These are phyloP conservation scores for Alternaria consortialis DNA, from an alignment of 2,329 filamentous ascomycete genomes.

Conservation along the genomic window DNA sequence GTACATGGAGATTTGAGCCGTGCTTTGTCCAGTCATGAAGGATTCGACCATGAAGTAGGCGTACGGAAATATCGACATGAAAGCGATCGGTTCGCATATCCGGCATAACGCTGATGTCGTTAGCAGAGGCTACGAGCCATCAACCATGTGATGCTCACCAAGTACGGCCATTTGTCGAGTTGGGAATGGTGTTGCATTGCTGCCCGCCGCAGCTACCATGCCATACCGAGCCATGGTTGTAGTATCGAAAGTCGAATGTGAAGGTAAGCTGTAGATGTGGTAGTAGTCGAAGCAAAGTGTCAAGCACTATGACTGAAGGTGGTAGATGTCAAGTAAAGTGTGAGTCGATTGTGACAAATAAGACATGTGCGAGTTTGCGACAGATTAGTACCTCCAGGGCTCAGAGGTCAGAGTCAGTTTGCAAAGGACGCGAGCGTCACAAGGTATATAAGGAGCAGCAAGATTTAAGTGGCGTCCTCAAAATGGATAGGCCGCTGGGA, in stretches of 20 bases:
- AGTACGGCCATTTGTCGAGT: slow-evolving; percentile 65
- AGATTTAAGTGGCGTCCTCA: slow-evolving; percentile 53
- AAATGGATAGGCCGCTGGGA: slow-evolving; percentile 47
- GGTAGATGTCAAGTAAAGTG: slow-evolving; percentile 14
- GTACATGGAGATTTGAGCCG: slow-evolving; percentile 86
- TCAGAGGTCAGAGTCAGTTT: slow-evolving; percentile 38
- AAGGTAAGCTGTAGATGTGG: slow-evolving; percentile 4
- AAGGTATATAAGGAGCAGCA: slow-evolving; percentile 50
- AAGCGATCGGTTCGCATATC: slow-evolving; percentile 97
- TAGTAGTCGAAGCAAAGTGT: slow-evolving; percentile 10
- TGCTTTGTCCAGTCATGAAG: slow-evolving; percentile 82
- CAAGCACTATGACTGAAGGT: slow-evolving; percentile 18
- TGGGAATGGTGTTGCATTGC: slow-evolving; percentile 61
- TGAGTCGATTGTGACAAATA: slow-evolving; percentile 27
- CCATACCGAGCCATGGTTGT: slow-evolving; percentile 44
- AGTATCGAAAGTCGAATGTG: slow-evolving; percentile 11
- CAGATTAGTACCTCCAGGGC: slow-evolving; percentile 35
- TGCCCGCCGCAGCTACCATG: slow-evolving; percentile 37
- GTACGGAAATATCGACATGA: slow-evolving; percentile 99
- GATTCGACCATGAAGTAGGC: slow-evolving; percentile 97
- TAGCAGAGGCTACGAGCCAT: slow-evolving; percentile 1
- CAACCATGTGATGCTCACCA: slow-evolving; percentile 51
- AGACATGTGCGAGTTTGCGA: slow-evolving; percentile 45
- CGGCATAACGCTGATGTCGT: slow-evolving; percentile 77
- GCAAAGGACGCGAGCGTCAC: slow-evolving; percentile 46